A percentile compares a stretch with the other conserved stretches of the same genome.
Conservation (phyloP, 2,329 filamentous ascomycete genomes). For the Talaromyces rugulosus region DNA sequence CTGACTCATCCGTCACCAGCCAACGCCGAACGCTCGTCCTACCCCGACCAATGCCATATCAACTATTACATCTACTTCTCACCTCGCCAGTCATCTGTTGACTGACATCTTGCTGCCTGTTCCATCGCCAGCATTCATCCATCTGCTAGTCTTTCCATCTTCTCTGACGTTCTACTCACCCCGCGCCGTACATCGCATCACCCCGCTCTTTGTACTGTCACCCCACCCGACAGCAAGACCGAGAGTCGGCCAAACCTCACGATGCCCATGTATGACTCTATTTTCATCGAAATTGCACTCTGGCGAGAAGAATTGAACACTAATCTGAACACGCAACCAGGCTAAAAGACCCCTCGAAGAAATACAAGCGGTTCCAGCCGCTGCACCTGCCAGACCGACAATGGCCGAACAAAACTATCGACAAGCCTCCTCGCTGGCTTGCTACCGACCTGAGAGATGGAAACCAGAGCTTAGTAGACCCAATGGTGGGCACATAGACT, state of each 20-base stretch:
- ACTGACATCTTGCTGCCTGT: neutral
- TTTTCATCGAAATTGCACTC: neutral
- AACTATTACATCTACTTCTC: neutral
- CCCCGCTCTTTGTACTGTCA: slow-evolving; percentile 6
- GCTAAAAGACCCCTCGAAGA: slow-evolving; percentile 48
- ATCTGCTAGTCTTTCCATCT: neutral
- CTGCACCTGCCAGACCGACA: slow-evolving; percentile 48
- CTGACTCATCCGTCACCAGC: neutral
- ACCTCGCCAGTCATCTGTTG: neutral
- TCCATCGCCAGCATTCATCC: neutral
- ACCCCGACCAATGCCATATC: neutral
- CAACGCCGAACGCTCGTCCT: neutral
- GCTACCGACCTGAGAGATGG: slow-evolving; percentile 85
- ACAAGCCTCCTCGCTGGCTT: slow-evolving; percentile 86
- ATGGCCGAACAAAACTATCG: slow-evolving; percentile 80
- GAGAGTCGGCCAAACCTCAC: slow-evolving; percentile 16
- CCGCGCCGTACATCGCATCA: neutral
- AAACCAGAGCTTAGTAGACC: slow-evolving; percentile 88
- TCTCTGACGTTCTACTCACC: neutral
- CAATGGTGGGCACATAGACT: slow-evolving; percentile 63
- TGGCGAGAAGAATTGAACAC: neutral
- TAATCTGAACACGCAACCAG: slow-evolving; percentile 21
- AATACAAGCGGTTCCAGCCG: slow-evolving; percentile 45
- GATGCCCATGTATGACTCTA: slow-evolving; percentile 35
- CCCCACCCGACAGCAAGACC: slow-evolving; percentile 14